Base-by-base conservation (phyloP, 2,329 filamentous ascomycete genomes). In the Truncatella angustata region DNA sequence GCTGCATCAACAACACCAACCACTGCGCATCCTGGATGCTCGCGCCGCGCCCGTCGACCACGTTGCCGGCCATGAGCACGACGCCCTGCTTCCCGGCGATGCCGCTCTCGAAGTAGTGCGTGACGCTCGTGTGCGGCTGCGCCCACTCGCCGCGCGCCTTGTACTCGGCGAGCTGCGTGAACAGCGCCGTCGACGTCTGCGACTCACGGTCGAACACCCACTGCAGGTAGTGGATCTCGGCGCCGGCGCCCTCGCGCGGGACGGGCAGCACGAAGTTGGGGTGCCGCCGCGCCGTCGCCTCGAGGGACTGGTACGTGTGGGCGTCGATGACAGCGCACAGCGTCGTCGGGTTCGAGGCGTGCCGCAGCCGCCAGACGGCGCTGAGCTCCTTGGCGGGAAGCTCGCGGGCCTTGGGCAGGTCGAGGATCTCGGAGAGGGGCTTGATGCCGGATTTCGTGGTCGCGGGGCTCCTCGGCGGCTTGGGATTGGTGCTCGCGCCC, bases 221-320 rank as follows among this genome's bases (percentile, higher is more conserved):
- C 72, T 99, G 93, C 56, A 99, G 73, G 70, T 96, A 96, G 72
- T 99, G 94, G 42, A 99, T 91, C 70, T 97, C 94, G 43, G 91
- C 90, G 48, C 90, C 90, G 58, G 77, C 76, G 21, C 70, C 73
- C 43, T 73, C 72, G 70, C 81, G 89, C 58, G 89, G 89, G 5
- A 97, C 80, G 0, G 94, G 94, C 1, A 99, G 82, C 51, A 99
- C 87, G 73, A 99, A 99, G 61, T 91, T 87, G 12, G 94, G 94
- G 67, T 93, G 83, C 48, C 76, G 76, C 57, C 84, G 84, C 12
- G 92, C 94, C 2, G 85, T 84, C 0, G 73, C 68, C 56, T 87
- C 83, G 66, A 99, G 90, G 48, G 82, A 77, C 30, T 75, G 67
- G 74, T 92, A 97, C n/a, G 86, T 89, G 2, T 80, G 68, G 3